Percentiles rank a stretch among this genome's conserved stretches.
These are phyloP conservation scores for Phycomyces nitens DNA, from an alignment of 192 early-diverging fungal species.

Conservation along the genomic window DNA sequence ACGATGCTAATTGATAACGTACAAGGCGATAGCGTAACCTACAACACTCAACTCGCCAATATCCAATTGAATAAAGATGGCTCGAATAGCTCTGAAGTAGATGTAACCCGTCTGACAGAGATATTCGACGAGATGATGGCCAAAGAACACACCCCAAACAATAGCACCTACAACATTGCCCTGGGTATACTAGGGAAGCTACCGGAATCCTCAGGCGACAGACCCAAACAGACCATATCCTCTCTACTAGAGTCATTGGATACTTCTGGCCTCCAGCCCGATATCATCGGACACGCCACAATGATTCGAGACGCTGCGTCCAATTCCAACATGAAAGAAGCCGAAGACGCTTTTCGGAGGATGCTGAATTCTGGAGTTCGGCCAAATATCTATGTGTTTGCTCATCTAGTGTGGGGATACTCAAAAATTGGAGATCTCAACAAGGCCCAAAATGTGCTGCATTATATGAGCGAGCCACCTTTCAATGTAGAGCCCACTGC, in stretches of 20 bases:
- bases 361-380: slow-evolving; percentile 12
- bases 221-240: neutral
- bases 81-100: neutral
- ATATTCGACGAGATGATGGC: slow-evolving; percentile 10
- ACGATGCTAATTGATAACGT: slow-evolving; percentile 9
- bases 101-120: neutral
- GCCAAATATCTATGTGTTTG: slow-evolving; percentile 21
- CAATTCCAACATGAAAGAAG: slow-evolving; percentile 7
- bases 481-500: slow-evolving; percentile 14
- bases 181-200: slow-evolving; percentile 14
- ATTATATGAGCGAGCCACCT: slow-evolving; percentile 5
- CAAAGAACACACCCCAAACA: neutral
- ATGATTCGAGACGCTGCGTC: slow-evolving; percentile 21
- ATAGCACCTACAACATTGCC: slow-evolving; percentile 14
- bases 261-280: neutral
- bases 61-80: neutral
- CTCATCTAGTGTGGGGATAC: slow-evolving; percentile 26
- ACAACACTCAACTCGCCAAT: slow-evolving; percentile 7
- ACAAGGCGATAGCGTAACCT: neutral
- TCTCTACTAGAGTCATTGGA: neutral
- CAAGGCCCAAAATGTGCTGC: slow-evolving; percentile 13
- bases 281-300: slow-evolving; percentile 15
- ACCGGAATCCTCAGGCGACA: neutral
- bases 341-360: slow-evolving; percentile 5
- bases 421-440: slow-evolving; percentile 10